phyloP scores from a whole-genome alignment of 1,284 basidiomycete species.

The Laetiporus sulphureus region DNA sequence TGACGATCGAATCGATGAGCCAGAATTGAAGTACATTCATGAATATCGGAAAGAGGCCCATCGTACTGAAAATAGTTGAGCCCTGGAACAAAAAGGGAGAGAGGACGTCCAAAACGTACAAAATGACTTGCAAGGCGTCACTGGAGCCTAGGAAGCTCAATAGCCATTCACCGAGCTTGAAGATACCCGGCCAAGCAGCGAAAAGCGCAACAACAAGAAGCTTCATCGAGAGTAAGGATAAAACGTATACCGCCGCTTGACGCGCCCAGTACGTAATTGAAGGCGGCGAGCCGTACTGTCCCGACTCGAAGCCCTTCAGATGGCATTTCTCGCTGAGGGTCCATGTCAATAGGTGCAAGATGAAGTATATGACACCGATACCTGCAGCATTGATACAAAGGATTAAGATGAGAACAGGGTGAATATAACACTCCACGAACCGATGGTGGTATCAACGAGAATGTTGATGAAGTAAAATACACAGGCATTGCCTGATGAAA shows the following conservation, averaged over 20 bases:
- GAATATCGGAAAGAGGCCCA: constrained; percentile 89
- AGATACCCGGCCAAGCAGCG: constrained; percentile 65
- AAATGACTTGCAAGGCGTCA: constrained; percentile 73
- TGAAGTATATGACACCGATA: constrained; percentile 78
- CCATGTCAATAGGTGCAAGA: constrained; percentile 66
- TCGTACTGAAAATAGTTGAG: constrained; percentile 56
- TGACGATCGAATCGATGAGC: constrained; percentile 85
- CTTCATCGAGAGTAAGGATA: constrained; percentile 88
- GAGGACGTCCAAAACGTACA: constrained; percentile 44
- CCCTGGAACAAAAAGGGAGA: constrained; percentile 5
- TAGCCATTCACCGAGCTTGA: constrained; percentile 74
- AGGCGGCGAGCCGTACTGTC: constrained; percentile 83
- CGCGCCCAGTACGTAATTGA: constrained; percentile 68
- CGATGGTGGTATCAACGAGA: constrained; percentile 89
- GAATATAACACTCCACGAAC: constrained; percentile 42
- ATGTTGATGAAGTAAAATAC: constrained; percentile 94
- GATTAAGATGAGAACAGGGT: constrained; percentile 3
- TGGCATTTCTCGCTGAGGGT: constrained; percentile 60
- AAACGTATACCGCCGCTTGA: constrained; percentile 84
- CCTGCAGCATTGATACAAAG: constrained; percentile 51
- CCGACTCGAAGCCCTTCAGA: constrained; percentile 78
- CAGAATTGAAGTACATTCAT: constrained; percentile 93
- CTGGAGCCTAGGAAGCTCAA: constrained; percentile 72
- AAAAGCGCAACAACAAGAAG: constrained; percentile 74
- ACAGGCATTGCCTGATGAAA: constrained; percentile 76